Conservation (phyloP, 192 early-diverging fungal species). For the Coemansia brasiliensis region DNA sequence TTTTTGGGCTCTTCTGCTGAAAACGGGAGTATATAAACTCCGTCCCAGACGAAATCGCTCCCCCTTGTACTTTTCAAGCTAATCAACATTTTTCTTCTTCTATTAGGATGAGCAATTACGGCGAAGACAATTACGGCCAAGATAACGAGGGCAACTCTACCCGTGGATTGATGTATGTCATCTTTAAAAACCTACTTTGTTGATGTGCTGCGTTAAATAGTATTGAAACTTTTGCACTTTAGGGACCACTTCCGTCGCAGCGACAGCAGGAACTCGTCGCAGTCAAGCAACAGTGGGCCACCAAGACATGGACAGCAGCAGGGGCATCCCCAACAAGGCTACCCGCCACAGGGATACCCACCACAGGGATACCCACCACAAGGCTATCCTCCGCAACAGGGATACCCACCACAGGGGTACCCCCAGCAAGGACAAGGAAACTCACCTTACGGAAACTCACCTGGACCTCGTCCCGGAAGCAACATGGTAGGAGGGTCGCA, state of each 20-base stretch:
- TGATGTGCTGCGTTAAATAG: not conserved
- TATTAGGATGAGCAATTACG: conserved; percentile 21
- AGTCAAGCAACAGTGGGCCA: conserved; percentile 5
- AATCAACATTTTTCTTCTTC: not conserved
- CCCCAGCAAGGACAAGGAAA: conserved; percentile 5
- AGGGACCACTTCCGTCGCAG: conserved; percentile 11
- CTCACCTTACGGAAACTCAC: conserved; percentile 20
- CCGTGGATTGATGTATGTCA: conserved; percentile 33
- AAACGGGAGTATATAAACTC: too few relatives aligned
- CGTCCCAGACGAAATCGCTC: too few relatives aligned
- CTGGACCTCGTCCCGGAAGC: conserved; percentile 20
- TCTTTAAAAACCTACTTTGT: not conserved
- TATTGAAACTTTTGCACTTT: conserved; percentile 3
- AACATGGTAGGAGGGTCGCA: conserved; percentile 32
- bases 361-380: conserved; percentile 15
- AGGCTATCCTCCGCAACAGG: conserved; percentile 17
- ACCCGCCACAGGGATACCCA: conserved; percentile 19
- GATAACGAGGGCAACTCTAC: conserved; percentile 19
- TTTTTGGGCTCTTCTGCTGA: too few relatives aligned
- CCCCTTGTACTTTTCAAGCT: not conserved
- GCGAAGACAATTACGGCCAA: conserved; percentile 18
- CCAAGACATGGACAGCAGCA: not conserved
- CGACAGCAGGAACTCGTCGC: conserved; percentile 11
- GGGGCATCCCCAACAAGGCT: conserved; percentile 10
- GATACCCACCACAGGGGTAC: conserved; percentile 17